These are phyloP conservation scores for Colletotrichum karsti DNA, from an alignment of 2,329 filamentous ascomycete genomes.

Conservation along the genomic window DNA sequence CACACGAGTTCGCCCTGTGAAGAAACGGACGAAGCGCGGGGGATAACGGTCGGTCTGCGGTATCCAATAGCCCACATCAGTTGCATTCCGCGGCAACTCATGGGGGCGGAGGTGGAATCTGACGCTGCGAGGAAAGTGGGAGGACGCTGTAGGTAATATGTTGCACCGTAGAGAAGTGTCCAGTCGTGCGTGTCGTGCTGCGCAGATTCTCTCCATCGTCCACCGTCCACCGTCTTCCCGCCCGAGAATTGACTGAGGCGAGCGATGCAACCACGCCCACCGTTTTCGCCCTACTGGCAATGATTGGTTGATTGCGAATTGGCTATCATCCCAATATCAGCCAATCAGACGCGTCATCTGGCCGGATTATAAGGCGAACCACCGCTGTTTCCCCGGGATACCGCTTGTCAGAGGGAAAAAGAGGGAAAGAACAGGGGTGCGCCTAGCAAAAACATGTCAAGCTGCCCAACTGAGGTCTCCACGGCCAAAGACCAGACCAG, in stretches of 20 bases:
- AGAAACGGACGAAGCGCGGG: constrained; percentile 12
- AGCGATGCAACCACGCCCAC: constrained; percentile 18
- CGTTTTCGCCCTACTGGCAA: background rate
- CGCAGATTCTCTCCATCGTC: constrained; percentile 1
- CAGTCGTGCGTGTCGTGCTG: background rate
- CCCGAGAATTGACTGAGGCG: constrained; percentile 24
- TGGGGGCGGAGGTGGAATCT: background rate
- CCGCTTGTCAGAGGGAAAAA: background rate
- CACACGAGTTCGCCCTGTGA: constrained; percentile 9
- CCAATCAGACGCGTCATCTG: constrained; percentile 36
- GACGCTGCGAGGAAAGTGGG: background rate
- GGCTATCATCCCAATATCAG: background rate
- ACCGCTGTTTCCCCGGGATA: constrained; percentile 23
- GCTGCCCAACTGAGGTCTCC: constrained; percentile 22
- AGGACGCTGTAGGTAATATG: too few relatives aligned
- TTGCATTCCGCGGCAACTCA: background rate
- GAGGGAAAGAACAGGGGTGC: background rate
- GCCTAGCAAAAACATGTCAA: constrained; percentile 12
- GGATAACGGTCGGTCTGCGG: background rate
- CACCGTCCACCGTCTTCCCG: background rate
- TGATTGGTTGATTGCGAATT: background rate
- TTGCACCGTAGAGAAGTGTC: background rate
- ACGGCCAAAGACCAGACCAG: background rate
- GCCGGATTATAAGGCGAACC: constrained; percentile 31
- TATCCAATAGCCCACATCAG: background rate